Evolutionary conservation across 2,329 filamentous ascomycete species (phyloP).

Genomic region (Penicillium sclerotiorum): DNA sequence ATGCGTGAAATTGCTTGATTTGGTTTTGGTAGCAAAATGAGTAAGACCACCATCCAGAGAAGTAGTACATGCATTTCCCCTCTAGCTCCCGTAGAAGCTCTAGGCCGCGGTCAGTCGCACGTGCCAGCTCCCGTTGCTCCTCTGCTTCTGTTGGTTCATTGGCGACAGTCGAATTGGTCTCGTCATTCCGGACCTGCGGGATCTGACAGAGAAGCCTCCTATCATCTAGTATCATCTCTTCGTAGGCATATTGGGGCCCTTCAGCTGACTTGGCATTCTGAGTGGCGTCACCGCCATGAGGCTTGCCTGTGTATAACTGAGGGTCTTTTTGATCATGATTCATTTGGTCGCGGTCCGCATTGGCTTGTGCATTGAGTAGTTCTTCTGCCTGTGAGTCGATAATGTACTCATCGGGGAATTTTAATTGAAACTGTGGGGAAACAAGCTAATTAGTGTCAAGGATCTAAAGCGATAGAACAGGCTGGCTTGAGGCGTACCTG

Average conservation of each 20-base stretch:
- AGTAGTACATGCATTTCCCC: constrained; percentile 77
- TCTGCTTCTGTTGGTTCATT: constrained; percentile 62
- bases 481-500: constrained; percentile 60
- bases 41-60: constrained; percentile 95
- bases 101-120: constrained; percentile 76
- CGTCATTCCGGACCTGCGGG: constrained; percentile 66
- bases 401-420: constrained; percentile 73
- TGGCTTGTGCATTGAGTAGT: constrained; percentile 44
- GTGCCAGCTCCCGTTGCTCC: constrained; percentile 75
- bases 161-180: constrained; percentile 67
- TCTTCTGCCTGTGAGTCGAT: constrained; percentile 69
- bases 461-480: neutral
- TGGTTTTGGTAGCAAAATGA: constrained; percentile 88
- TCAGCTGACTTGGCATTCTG: constrained; percentile 29
- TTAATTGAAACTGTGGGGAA: constrained; percentile 71
- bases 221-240: constrained; percentile 71
- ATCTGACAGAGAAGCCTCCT: constrained; percentile 83
- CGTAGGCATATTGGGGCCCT: constrained; percentile 54
- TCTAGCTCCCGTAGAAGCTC: constrained; percentile 78
- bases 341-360: constrained; percentile 16
- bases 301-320: constrained; percentile 30
- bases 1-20: constrained; percentile 86
- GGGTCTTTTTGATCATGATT: constrained; percentile 22
- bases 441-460: neutral
- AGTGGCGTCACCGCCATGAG: constrained; percentile 60